A percentile compares a stretch with the other conserved stretches of the same genome.
Conservation (phyloP, 2,329 filamentous ascomycete species). For the Cladophialophora exuberans region DNA sequence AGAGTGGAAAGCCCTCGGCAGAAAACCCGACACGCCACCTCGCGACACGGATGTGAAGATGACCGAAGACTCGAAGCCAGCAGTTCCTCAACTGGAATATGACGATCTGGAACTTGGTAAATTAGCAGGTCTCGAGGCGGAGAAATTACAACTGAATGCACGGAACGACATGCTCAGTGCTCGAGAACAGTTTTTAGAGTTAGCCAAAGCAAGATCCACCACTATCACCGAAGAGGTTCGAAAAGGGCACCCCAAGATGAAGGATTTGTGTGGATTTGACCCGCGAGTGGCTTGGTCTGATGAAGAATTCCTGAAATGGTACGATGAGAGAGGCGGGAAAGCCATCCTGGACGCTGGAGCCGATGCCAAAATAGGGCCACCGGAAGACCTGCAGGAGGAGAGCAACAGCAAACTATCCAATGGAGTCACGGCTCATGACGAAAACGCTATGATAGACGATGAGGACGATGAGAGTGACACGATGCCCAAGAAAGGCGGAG, state of each 20-base stretch:
- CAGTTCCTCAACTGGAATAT: conserved; percentile 34
- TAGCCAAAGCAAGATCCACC: conserved; percentile 48
- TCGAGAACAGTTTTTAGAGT: conserved; percentile 46
- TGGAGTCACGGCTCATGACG: conserved; percentile 32
- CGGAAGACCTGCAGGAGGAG: conserved; percentile 44
- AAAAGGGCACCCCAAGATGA: conserved; percentile 49
- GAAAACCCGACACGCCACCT: conserved; percentile 34
- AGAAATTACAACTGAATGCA: conserved; percentile 37
- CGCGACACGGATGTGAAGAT: conserved; percentile 26
- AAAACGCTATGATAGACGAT: conserved; percentile 35
- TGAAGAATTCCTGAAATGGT: conserved; percentile 53
- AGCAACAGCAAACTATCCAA: conserved; percentile 34
- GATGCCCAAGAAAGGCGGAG: conserved; percentile 41
- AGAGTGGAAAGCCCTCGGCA: conserved; percentile 28
- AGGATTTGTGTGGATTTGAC: conserved; percentile 55
- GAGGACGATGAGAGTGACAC: conserved; percentile 41
- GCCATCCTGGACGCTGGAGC: conserved; percentile 32
- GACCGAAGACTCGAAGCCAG: conserved; percentile 17
- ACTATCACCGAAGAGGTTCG: conserved; percentile 48
- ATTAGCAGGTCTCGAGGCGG: conserved; percentile 42
- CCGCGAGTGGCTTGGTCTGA: conserved; percentile 51
- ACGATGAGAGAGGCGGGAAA: conserved; percentile 42
- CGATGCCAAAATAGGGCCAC: conserved; percentile 34
- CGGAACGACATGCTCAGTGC: conserved; percentile 46
- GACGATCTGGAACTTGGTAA: conserved; percentile 43